These are phyloP conservation scores for Camellia granthamiana DNA, from an alignment of 148 eudicot species.

Conservation along the genomic window DNA sequence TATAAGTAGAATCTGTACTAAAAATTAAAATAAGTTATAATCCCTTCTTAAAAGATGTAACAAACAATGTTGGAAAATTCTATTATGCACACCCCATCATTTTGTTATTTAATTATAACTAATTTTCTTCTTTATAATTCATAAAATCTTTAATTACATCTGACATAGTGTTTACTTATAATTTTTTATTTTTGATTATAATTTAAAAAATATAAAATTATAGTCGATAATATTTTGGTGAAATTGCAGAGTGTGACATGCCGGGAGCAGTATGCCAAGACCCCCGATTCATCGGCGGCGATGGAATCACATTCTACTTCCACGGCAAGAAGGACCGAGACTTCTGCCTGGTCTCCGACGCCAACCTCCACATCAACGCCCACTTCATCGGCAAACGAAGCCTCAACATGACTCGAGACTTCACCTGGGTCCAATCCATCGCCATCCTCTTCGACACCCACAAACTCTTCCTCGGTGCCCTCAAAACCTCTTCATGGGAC, in stretches of 20 bases:
- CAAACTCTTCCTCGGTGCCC: constrained; percentile 37
- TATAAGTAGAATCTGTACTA: no score
- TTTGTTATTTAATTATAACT: no score
- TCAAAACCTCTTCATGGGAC: constrained; percentile 40
- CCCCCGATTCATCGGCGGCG: constrained; percentile 54
- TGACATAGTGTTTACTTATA: no score
- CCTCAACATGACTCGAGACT: constrained; percentile 37
- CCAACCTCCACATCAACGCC: constrained; percentile 52
- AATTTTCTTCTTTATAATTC: no score
- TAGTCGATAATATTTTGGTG: constrained; percentile 10
- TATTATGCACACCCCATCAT: no score
- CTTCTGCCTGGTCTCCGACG: constrained; percentile 50
- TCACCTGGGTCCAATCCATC: constrained; percentile 54
- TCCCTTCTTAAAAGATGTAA: no score
- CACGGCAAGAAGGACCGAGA: constrained; percentile 46
- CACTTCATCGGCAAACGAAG: constrained; percentile 46
- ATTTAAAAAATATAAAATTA: no score
- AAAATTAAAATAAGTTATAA: no score
- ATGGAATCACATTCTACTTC: constrained; percentile 54
- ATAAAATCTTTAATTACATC: no score
- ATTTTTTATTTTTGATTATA: no score
- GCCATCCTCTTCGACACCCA: constrained; percentile 50
- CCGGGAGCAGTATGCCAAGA: constrained; percentile 61
- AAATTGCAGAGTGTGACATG: constrained; percentile 37
- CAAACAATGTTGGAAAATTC: no score